Base-by-base conservation (phyloP, 306 rosid species). In the Quercus aquifolioides region DNA sequence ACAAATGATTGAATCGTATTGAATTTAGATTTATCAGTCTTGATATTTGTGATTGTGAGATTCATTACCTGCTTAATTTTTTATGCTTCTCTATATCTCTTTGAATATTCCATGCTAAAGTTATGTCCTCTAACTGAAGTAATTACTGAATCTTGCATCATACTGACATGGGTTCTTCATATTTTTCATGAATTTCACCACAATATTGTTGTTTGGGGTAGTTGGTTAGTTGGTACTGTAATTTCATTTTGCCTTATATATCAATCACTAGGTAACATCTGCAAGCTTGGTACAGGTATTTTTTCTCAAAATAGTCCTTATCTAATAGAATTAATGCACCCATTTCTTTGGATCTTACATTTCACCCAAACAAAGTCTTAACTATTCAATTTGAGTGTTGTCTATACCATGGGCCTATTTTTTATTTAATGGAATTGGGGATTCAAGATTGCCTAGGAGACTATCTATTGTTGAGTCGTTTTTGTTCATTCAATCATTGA, bases 101-200 rank as follows among this genome's bases (percentile, higher is more conserved):
- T 67, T 67, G 49, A 20, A 33, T 3, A 31, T 6, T 9, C 17
- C 6, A 67, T 6, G 8, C 23, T 67, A 7, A 7, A 10, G 21
- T 28, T 2, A 64, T 18, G 51, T 19, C 17, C 26, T 67, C 25
- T 67, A 31, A 5, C 21, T 35, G 19, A 35, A 19, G 10, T 2
- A 10, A 19, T 17, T 35, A n/a, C 25, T 33, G 52, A 67, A 7
- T 67, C 72, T 67, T 35, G 38, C 26, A 67, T 35, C 12, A 30
- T 5, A 20, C 55, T 55, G 35, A 73, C 19, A 31, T 43, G 6
- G 56, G 58, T 58, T 70, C 60, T 51, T 68, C 31, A 76, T 74
- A 43, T 92, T 92, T 83, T 92, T 92, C 86, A 89, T 84, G 91
- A 92, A 92, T 70, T 88, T 89, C 86, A 79, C 92, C 5, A 85